Evolutionary conservation across 2,329 filamentous ascomycete species (phyloP), one percentile per base, ranked within the genome.

Genomic region (Cryoendolithus antarcticus): DNA sequence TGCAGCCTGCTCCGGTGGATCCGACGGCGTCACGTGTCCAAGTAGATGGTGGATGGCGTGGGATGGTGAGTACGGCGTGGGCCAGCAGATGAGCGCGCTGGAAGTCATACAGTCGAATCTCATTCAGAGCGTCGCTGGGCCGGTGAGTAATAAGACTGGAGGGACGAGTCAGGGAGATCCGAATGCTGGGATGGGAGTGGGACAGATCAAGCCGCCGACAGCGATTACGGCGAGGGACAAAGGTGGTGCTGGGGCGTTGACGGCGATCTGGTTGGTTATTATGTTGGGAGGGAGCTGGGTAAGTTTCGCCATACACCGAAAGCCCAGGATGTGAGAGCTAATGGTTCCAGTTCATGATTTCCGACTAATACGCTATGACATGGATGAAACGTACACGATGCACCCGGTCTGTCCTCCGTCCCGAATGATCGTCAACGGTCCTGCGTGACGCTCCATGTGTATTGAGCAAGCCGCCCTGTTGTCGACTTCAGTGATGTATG

Each of bases 191-290:
- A 54, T 60, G 7, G 56, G 56, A 38, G 50, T 57, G 6, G 53
- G 55, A 33, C 44, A 32, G 42, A 37, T 41, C 6, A 35, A 48
- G 12, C 45, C 55, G 6, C 48, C 46, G 28, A 49, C 39, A 10
- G 49, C 35, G 6, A 65, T 77, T 29, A 73, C 71, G 2, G 64
- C 65, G 1, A 75, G 69, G 6, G 80, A 86, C 51, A 74, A 65
- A 44, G 79, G 72, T 4, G 82, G 80, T 8, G 82, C 80, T 30
- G 73, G 73, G 8, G 71, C 86, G 43, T 46, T 76, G 37, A 88
- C 82, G 1, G 58, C 74, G 4, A 57, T 80, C 3, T 55, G 84
- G 1, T 52, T 69, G 15, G 15, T 37, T 9, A 30, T 28, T 8
- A 12, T 37, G 6, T n/a, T 41, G 12, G 39, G 39, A 21, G 39